Evolutionary conservation across 495 filamentous ascomycete species (phyloP).

Genomic region (Podospora conica): DNA sequence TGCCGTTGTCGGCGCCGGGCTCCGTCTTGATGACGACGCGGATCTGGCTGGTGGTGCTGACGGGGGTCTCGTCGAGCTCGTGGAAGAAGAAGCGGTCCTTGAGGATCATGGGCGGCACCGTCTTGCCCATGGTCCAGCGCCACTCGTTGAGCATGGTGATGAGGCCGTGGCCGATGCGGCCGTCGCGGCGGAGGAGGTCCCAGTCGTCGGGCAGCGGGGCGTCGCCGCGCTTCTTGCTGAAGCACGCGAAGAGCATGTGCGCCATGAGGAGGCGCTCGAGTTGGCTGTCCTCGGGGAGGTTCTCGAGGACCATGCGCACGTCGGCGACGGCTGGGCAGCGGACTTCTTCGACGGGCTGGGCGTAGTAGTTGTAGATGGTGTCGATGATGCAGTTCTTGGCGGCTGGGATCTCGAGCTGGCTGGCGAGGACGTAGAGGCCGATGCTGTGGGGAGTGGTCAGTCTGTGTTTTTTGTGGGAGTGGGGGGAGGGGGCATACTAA

Average conservation of each 20-base stretch:
- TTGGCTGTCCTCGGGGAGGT: slow-evolving; percentile 15
- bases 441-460: slow-evolving; percentile 14
- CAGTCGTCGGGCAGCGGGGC: slow-evolving; percentile 15
- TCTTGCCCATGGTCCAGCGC: slow-evolving; percentile 23
- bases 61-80: slow-evolving; percentile 7
- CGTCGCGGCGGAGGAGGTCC: slow-evolving; percentile 5
- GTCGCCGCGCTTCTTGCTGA: slow-evolving; percentile 9
- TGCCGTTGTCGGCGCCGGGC: not conserved
- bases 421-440: slow-evolving; percentile 25
- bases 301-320: slow-evolving; percentile 21
- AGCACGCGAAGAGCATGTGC: slow-evolving; percentile 22
- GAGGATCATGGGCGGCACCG: slow-evolving; percentile 24
- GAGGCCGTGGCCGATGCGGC: slow-evolving; percentile 13
- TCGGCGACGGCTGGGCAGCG: slow-evolving; percentile 16
- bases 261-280: slow-evolving; percentile 23
- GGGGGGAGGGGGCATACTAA: slow-evolving; percentile 17
- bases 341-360: not conserved
- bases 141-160: slow-evolving; percentile 26
- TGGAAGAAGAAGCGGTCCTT: slow-evolving; percentile 21
- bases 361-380: slow-evolving; percentile 17
- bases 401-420: slow-evolving; percentile 16
- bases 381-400: slow-evolving; percentile 15
- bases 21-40: not conserved
- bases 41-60: not conserved
- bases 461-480: not conserved